Percentiles rank a stretch among this genome's conserved stretches.
These are phyloP conservation scores for Hericium alpestre DNA, from an alignment of 768 basidiomycete species.

Conservation along the genomic window DNA sequence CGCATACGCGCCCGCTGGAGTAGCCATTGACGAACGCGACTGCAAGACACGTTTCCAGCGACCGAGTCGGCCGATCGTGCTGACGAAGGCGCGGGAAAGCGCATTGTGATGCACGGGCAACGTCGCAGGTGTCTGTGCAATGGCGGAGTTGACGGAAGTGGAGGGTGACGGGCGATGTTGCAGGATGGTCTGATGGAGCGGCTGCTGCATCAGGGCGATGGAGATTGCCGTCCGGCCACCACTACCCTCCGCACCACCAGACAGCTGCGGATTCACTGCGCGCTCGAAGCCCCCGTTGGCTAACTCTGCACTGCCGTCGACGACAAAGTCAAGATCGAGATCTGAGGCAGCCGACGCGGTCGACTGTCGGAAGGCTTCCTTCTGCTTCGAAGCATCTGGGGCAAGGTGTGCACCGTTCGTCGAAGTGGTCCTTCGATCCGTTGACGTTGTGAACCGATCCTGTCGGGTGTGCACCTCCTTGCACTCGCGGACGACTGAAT, in stretches of 20 bases:
- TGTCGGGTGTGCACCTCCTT: constrained; percentile 44
- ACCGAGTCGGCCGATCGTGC: constrained; percentile 74
- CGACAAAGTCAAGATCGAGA: constrained; percentile 68
- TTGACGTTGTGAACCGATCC: constrained; percentile 4
- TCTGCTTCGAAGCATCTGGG: neutral
- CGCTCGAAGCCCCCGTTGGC: neutral
- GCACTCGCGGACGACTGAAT: constrained; percentile 76
- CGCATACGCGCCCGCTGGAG: constrained; percentile 21
- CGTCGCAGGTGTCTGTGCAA: constrained; percentile 31
- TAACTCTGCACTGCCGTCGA: constrained; percentile 30
- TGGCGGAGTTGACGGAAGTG: constrained; percentile 19
- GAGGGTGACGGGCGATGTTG: constrained; percentile 32
- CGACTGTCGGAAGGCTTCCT: constrained; percentile 11
- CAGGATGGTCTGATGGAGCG: constrained; percentile 40
- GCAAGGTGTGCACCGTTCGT: constrained; percentile 3
- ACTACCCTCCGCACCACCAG: neutral
- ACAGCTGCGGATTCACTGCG: neutral
- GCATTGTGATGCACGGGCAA: constrained; percentile 50
- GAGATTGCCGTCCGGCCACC: constrained; percentile 8
- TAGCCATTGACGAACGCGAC: constrained; percentile 26
- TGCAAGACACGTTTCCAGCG: constrained; percentile 75
- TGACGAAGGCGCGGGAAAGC: constrained; percentile 66
- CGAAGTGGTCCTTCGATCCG: constrained; percentile 24
- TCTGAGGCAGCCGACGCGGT: constrained; percentile 47
- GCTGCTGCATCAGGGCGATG: constrained; percentile 43